phyloP scores from a whole-genome alignment of 257 asterid genomes.

The Buddleja alternifolia region DNA sequence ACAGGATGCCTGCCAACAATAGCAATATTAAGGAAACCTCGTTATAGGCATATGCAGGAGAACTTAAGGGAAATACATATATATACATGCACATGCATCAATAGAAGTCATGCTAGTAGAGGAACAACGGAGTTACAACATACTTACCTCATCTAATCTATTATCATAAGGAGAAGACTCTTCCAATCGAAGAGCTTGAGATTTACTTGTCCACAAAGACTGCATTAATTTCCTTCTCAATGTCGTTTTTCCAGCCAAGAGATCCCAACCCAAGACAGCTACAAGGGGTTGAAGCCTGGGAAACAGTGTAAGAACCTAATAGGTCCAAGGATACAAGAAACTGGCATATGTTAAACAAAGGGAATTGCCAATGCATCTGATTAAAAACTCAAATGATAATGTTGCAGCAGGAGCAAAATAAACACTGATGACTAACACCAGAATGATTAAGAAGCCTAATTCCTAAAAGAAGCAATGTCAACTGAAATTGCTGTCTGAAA shows the following conservation, averaged over 20 bases:
- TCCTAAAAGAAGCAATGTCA: slow-evolving; percentile 21
- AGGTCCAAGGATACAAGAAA: slow-evolving; percentile 22
- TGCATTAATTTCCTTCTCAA: slow-evolving; percentile 85
- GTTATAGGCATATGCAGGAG: slow-evolving; percentile 13
- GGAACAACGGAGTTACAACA: slow-evolving; percentile 22
- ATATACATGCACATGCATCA: slow-evolving; percentile 22
- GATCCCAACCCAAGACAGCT: slow-evolving; percentile 98
- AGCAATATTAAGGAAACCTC: slow-evolving; percentile 28
- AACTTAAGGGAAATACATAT: slow-evolving; percentile 9
- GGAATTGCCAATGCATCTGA: slow-evolving; percentile 3
- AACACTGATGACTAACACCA: slow-evolving; percentile 22
- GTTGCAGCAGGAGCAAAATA: slow-evolving; percentile 22
- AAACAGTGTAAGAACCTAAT: slow-evolving; percentile 76
- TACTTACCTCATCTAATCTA: slow-evolving; percentile 73
- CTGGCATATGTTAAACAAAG: slow-evolving; percentile 21
- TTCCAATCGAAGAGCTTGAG: slow-evolving; percentile 82
- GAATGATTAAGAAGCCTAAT: slow-evolving; percentile 12
- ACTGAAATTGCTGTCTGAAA: slow-evolving; percentile 10
- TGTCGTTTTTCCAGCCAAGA: slow-evolving; percentile 82
- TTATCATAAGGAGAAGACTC: slow-evolving; percentile 67
- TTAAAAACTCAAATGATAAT: slow-evolving; percentile 16
- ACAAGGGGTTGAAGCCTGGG: slow-evolving; percentile 97
- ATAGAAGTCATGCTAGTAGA: slow-evolving; percentile 19
- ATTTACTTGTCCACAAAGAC: slow-evolving; percentile 90
- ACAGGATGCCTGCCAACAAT: slow-evolving; percentile 75